Conservation (phyloP, 1,139 yeast genomes). For the Wickerhamomyces sp. region DNA sequence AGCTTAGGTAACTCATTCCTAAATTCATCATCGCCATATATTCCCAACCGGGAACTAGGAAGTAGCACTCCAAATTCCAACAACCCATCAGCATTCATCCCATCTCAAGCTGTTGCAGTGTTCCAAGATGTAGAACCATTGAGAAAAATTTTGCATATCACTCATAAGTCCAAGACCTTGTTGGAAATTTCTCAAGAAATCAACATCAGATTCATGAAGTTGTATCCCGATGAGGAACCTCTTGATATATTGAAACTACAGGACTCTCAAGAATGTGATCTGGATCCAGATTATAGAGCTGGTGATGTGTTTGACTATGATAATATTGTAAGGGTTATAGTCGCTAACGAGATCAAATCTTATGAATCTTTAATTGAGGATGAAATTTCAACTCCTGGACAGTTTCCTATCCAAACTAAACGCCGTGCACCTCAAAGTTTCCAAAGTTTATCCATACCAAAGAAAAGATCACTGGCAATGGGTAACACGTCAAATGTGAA, state of each 20-base stretch:
- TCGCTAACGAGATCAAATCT: constrained; percentile 35
- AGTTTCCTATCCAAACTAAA: constrained; percentile 6
- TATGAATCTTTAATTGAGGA: constrained; percentile 9
- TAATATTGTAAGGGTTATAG: constrained; percentile 50
- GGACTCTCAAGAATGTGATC: constrained; percentile 61
- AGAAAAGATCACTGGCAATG: constrained; percentile 13
- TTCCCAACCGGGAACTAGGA: constrained; percentile 8
- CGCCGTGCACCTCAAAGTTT: constrained; percentile 18
- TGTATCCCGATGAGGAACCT: constrained; percentile 58
- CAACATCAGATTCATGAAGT: constrained; percentile 43
- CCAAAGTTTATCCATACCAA: constrained; percentile 18
- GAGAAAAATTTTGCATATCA: constrained; percentile 59
- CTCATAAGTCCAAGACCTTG: constrained; percentile 41
- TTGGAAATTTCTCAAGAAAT: constrained; percentile 48
- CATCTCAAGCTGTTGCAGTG: not conserved
- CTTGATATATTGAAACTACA: constrained; percentile 54
- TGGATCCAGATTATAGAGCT: constrained; percentile 69
- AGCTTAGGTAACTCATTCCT: not conserved
- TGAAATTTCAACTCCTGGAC: not conserved
- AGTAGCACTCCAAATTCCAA: constrained; percentile 14
- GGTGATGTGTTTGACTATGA: constrained; percentile 57
- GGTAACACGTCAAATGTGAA: not conserved
- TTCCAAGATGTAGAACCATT: constrained; percentile 16
- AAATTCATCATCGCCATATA: constrained; percentile 14
- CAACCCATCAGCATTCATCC: not conserved